Percentiles rank a stretch among this genome's conserved stretches.
These are phyloP conservation scores for Phycomyces blakesleeanus DNA, from an alignment of 192 early-diverging fungal species.

Conservation along the genomic window DNA sequence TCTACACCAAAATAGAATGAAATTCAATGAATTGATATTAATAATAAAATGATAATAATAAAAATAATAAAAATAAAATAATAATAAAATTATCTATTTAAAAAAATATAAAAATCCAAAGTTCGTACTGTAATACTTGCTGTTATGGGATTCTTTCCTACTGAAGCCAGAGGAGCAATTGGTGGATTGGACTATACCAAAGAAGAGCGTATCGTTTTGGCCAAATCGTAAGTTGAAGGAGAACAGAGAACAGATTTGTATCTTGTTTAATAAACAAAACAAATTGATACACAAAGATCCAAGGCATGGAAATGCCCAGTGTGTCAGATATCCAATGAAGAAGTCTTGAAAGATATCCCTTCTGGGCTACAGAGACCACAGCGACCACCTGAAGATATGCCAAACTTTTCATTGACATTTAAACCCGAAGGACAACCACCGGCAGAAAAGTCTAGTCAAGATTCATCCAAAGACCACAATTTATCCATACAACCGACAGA, in stretches of 20 bases:
- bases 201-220: slow-evolving; percentile 58
- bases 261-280: too few relatives aligned
- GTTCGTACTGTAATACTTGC: slow-evolving; percentile 87
- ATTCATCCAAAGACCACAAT: too few relatives aligned
- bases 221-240: slow-evolving; percentile 42
- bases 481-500: too few relatives aligned
- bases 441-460: too few relatives aligned
- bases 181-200: slow-evolving; percentile 73
- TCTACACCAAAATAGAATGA: too few relatives aligned
- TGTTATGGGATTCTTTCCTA: slow-evolving; percentile 87
- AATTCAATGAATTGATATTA: too few relatives aligned
- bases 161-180: slow-evolving; percentile 74
- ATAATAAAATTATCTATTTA: too few relatives aligned
- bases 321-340: slow-evolving; percentile 33
- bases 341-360: slow-evolving; percentile 33
- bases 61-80: too few relatives aligned
- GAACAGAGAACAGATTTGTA: not conserved
- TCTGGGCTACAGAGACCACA: not conserved
- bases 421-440: not conserved
- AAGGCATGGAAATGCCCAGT: slow-evolving; percentile 35
- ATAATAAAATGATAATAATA: too few relatives aligned
- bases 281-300: too few relatives aligned
- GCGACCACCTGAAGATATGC: not conserved
- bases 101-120: slow-evolving; percentile 6
- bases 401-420: slow-evolving; percentile 8